Evolutionary conservation across 768 basidiomycete genomes (phyloP).

Genomic region (Punctularia strigosozonata): DNA sequence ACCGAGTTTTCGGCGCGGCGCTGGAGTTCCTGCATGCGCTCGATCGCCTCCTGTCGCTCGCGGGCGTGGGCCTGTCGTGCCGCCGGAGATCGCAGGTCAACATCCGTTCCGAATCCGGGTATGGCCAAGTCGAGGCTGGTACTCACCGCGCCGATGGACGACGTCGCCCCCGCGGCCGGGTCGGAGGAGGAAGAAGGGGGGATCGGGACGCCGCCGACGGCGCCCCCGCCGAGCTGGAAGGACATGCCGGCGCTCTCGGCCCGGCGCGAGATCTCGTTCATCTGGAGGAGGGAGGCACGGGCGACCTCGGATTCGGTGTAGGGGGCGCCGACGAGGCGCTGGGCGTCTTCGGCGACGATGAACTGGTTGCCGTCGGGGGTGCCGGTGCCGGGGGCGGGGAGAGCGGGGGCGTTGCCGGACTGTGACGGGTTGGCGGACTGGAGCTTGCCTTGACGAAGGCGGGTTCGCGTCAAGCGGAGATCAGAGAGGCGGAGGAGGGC

Average conservation of each 20-base stretch:
- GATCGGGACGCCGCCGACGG: neutral
- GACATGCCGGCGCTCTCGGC: constrained; percentile 34
- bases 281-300: constrained; percentile 57
- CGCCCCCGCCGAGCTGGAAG: constrained; percentile 9
- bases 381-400: constrained; percentile 8
- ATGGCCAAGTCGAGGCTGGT: constrained; percentile 23
- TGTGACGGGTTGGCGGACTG: constrained; percentile 13
- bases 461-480: no score
- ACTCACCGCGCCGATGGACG: constrained; percentile 1
- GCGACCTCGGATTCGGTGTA: constrained; percentile 50
- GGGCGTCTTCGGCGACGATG: constrained; percentile 44
- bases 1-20: neutral
- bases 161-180: constrained; percentile 6
- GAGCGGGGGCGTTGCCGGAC: no score
- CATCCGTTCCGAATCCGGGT: no score
- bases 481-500: constrained; percentile 14
- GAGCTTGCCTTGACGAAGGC: constrained; percentile 21
- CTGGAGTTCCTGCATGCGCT: neutral
- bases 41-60: constrained; percentile 3
- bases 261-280: constrained; percentile 67
- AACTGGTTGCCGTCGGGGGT: constrained; percentile 33
- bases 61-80: constrained; percentile 7
- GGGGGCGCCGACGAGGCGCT: constrained; percentile 32
- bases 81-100: constrained; percentile 17
- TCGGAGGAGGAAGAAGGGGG: neutral